Percentiles rank a stretch among this genome's conserved stretches.
Conservation (phyloP, 805 yeast species). For the Metschnikowia sp. region DNA sequence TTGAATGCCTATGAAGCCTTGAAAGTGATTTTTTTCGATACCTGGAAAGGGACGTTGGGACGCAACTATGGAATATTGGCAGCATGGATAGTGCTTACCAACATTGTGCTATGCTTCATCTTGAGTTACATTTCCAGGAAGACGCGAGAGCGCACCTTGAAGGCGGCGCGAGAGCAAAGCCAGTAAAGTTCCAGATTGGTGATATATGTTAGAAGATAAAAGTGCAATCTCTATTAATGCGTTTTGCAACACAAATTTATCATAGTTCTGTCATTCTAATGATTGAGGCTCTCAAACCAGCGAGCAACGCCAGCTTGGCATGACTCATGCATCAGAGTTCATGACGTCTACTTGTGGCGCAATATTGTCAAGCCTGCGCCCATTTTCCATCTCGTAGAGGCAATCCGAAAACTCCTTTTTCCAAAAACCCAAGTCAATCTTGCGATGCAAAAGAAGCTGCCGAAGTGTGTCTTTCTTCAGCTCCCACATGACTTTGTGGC, state of each 20-base stretch:
- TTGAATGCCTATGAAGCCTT: constrained; percentile 29
- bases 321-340: too few species aligned
- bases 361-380: not conserved
- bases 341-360: constrained; percentile 9
- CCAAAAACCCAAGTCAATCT: constrained; percentile 11
- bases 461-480: constrained; percentile 1
- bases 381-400: constrained; percentile 7
- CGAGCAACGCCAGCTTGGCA: too few species aligned
- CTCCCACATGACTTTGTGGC: constrained; percentile 2
- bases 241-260: too few species aligned
- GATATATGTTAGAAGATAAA: too few species aligned
- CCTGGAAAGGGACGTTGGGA: constrained; percentile 32
- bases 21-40: constrained; percentile 32
- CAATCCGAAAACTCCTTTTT: not conserved
- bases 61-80: constrained; percentile 28
- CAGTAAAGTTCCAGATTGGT: too few species aligned
- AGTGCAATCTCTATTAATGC: too few species aligned
- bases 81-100: constrained; percentile 25
- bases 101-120: constrained; percentile 1
- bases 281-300: too few species aligned
- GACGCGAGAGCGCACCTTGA: not conserved
- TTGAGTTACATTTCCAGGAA: constrained; percentile 4
- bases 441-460: constrained; percentile 1
- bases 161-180: not conserved
- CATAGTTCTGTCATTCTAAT: too few species aligned